A percentile compares a stretch with the other conserved stretches of the same genome.
These are phyloP conservation scores for Mycena rosella DNA, from an alignment of 768 basidiomycete genomes.

Conservation along the genomic window DNA sequence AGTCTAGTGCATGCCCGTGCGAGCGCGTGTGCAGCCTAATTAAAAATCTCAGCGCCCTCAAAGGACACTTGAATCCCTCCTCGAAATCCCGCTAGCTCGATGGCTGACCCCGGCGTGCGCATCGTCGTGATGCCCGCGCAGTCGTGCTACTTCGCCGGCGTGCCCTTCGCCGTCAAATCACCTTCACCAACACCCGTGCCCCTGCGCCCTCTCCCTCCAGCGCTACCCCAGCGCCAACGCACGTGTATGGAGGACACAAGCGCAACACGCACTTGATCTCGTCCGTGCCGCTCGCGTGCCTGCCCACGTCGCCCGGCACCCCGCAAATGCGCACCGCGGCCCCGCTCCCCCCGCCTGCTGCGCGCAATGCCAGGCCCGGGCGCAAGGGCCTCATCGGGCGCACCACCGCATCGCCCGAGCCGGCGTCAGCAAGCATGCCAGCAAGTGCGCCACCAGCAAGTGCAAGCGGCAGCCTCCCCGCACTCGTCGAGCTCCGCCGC, in stretches of 20 bases:
- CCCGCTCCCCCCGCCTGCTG: conserved; percentile 40
- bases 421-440: too few relatives aligned
- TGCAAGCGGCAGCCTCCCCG: conserved; percentile 55
- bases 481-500: conserved; percentile 66
- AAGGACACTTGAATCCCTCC: too few relatives aligned
- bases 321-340: conserved; percentile 55
- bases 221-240: conserved; percentile 42
- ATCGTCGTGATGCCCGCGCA: conserved; percentile 84
- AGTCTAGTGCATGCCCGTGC: too few relatives aligned
- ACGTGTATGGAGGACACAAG: conserved; percentile 65
- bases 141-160: conserved; percentile 94
- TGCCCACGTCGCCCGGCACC: conserved; percentile 85
- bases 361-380: conserved; percentile 45
- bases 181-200: conserved; percentile 86
- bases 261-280: conserved; percentile 86
- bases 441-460: conserved; percentile 39
- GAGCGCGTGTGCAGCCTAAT: too few relatives aligned
- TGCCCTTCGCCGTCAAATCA: conserved; percentile 88
- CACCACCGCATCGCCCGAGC: too few relatives aligned
- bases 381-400: conserved; percentile 72
- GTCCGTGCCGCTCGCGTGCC: conserved; percentile 83
- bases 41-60: too few relatives aligned
- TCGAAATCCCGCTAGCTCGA: too few relatives aligned
- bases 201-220: conserved; percentile 56
- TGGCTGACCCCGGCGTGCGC: conserved; percentile 63